Conservation (phyloP, 2,329 filamentous ascomycete genomes). For the Parasarocladium wereldwijsianum region DNA sequence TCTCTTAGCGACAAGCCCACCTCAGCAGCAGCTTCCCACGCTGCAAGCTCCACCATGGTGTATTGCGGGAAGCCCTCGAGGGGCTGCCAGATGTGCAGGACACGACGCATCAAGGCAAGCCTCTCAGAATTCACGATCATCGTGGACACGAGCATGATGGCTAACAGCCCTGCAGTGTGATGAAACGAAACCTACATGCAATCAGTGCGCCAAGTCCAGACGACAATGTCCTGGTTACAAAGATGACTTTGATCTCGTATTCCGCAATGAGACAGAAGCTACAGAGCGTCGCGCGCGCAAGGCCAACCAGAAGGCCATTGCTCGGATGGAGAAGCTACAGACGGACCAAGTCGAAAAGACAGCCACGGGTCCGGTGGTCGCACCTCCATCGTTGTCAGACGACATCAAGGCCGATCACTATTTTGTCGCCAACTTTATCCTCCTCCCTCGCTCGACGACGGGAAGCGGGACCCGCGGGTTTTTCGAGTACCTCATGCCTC, state of each 20-base stretch:
- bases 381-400: constrained; percentile 7
- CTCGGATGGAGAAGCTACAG: constrained; percentile 19
- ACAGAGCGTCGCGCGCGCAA: constrained; percentile 48
- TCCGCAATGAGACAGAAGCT: constrained; percentile 57
- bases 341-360: too few relatives aligned
- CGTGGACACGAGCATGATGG: not conserved
- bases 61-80: constrained; percentile 51
- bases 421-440: constrained; percentile 46
- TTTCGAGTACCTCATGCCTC: constrained; percentile 42
- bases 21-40: constrained; percentile 3
- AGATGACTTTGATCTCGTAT: constrained; percentile 58
- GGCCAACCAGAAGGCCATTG: constrained; percentile 31
- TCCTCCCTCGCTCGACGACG: constrained; percentile 34
- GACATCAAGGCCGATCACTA: constrained; percentile 31
- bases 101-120: constrained; percentile 56
- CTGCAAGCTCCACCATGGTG: constrained; percentile 31
- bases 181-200: constrained; percentile 51
- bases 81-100: constrained; percentile 63
- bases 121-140: not conserved
- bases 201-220: constrained; percentile 48
- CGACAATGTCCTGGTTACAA: constrained; percentile 53
- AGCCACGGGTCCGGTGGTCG: constrained; percentile 5
- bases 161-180: constrained; percentile 37
- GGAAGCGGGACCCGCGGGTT: constrained; percentile 38
- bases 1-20: too few relatives aligned